Evolutionary conservation across 805 yeast species (phyloP).

Genomic region (Tetrapisispora nanseiensis): DNA sequence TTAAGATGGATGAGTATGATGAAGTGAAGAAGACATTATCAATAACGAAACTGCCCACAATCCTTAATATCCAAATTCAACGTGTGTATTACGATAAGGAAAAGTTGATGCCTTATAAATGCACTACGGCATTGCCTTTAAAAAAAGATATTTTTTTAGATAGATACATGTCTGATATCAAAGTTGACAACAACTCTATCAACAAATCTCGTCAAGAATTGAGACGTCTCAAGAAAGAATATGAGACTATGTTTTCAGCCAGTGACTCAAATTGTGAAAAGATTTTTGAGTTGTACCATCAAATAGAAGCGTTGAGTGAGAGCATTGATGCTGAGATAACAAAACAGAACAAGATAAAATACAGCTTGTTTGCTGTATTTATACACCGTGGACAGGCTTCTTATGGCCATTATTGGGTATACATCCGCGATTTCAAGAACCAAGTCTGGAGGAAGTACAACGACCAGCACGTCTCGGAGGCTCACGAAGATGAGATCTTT

Average conservation of each 20-base stretch:
- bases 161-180: slow-evolving; percentile 59
- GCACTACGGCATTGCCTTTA: slow-evolving; percentile 71
- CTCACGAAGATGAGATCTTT: slow-evolving; percentile 50
- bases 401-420: slow-evolving; percentile 97
- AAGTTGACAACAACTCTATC: slow-evolving; percentile 35
- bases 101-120: slow-evolving; percentile 64
- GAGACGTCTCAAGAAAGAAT: not conserved
- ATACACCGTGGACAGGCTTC: slow-evolving; percentile 94
- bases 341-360: slow-evolving; percentile 45
- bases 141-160: slow-evolving; percentile 74
- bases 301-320: slow-evolving; percentile 42
- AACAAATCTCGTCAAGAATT: slow-evolving; percentile 35
- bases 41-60: slow-evolving; percentile 61
- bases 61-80: slow-evolving; percentile 86
- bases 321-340: slow-evolving; percentile 43
- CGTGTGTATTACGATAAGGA: slow-evolving; percentile 82
- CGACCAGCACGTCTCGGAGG: slow-evolving; percentile 84
- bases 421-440: slow-evolving; percentile 64
- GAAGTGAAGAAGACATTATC: slow-evolving; percentile 64
- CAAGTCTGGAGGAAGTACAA: slow-evolving; percentile 79
- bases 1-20: slow-evolving; percentile 60
- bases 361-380: slow-evolving; percentile 80
- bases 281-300: slow-evolving; percentile 9
- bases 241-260: not conserved
- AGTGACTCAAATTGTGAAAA: not conserved